Base-by-base conservation (phyloP, 441 rosid species). In the Corymbia citriodora region DNA sequence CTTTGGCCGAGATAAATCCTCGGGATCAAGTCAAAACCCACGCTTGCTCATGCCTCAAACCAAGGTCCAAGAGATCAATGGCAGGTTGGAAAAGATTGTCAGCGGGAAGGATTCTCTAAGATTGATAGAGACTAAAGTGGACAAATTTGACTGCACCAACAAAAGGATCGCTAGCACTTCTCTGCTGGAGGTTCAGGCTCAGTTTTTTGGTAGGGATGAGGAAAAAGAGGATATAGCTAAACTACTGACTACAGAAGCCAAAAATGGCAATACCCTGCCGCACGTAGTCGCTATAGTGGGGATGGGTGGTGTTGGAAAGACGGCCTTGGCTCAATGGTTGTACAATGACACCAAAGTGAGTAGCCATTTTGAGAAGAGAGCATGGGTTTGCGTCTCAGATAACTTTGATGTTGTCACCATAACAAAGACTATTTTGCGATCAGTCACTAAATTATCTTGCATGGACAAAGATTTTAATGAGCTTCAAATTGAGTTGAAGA, bases 361-460 rank as follows among this genome's bases (percentile, higher is more conserved):
- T 0, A n/a, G 36, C 2, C 15, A 3, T 2, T 65, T 65, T 0
- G 10, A 65, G 68, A 61, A 1, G 8, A 61, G 4, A 27, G 68
- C 68, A 3, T 61, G 68, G 68, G 31, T 61, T 27, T 61, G 31
- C 12, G 68, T 61, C 0, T 61, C 8, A 0, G 16, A 61, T 27
- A 2, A 2, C 6, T 61, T 61, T 27, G 16, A 61, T 61, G 31
- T 61, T 27, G 4, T 61, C 1, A 3, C 11, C 31, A 61, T 61
- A 14, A 65, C 74, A 14, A 65, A n/a, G 19, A n/a, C 19, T 65
- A 7, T 65, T 3, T 1, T 65, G 19, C 36, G 1, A 2, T 61
- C 31, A 0, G 0, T 61, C 0, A 9, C 2, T 0, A 4, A 4
- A 4, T 29, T 10, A 9, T 29, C 70, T 0, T 12, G 0, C 0